phyloP scores from a whole-genome alignment of 495 filamentous ascomycete species.

The Eremomyces bilateralis region DNA sequence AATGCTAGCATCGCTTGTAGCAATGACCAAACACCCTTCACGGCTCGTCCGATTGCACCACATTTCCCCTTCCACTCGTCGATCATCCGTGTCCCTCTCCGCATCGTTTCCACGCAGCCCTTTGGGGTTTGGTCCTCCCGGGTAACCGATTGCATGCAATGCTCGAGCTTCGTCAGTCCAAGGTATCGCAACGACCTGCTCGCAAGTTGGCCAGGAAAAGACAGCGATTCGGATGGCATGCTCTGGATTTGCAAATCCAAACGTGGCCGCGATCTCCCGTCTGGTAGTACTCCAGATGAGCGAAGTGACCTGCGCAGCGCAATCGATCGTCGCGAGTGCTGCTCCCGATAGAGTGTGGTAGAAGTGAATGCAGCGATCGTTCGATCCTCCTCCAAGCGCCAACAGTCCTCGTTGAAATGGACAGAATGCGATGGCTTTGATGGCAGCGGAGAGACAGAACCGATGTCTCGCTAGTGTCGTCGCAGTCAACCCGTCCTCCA shows the following conservation, averaged over 20 bases:
- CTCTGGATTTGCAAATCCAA: slow-evolving; percentile 88
- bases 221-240: slow-evolving; percentile 82
- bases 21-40: slow-evolving; percentile 86
- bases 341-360: slow-evolving; percentile 74
- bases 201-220: slow-evolving; percentile 87
- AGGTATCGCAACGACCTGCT: slow-evolving; percentile 69
- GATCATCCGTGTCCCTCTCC: too few species aligned
- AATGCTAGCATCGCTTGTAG: slow-evolving; percentile 80
- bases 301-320: slow-evolving; percentile 80
- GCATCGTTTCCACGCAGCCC: too few species aligned
- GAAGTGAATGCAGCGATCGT: slow-evolving; percentile 91
- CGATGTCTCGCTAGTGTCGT: slow-evolving; percentile 49
- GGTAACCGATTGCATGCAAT: slow-evolving; percentile 52
- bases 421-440: slow-evolving; percentile 94
- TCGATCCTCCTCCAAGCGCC: slow-evolving; percentile 81
- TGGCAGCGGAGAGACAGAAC: slow-evolving; percentile 65
- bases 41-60: slow-evolving; percentile 39
- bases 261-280: slow-evolving; percentile 77
- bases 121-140: slow-evolving; percentile 28
- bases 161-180: slow-evolving; percentile 69
- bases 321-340: slow-evolving; percentile 73
- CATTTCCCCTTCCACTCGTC: slow-evolving; percentile 27
- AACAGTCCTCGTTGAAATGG: slow-evolving; percentile 79
- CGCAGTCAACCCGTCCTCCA: too few species aligned
- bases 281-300: slow-evolving; percentile 76